These are phyloP conservation scores for Nicotiana sylvestris DNA, from an alignment of 257 asterid genomes.

Conservation along the genomic window DNA sequence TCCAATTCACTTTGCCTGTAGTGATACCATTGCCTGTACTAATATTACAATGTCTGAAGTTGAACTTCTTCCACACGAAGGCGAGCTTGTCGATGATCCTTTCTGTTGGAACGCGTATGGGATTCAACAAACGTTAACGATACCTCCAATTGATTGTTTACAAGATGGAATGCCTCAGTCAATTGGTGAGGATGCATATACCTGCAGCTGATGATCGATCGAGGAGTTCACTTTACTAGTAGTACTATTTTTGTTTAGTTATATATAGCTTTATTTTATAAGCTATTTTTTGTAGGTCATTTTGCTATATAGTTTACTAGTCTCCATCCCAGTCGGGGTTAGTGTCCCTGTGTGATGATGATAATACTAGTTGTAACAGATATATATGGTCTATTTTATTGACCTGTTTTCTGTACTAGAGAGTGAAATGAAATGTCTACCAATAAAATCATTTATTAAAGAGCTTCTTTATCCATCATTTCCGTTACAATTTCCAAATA, in stretches of 20 bases:
- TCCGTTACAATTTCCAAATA: not conserved
- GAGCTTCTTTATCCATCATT: not conserved
- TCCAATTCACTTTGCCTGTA: constrained; percentile 94
- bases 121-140: constrained; percentile 71
- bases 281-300: not conserved
- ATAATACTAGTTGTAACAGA: not conserved
- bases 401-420: not conserved
- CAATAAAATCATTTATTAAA: not conserved
- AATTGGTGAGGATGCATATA: constrained; percentile 35
- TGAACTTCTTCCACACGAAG: constrained; percentile 75
- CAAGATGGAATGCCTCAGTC: constrained; percentile 70
- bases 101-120: constrained; percentile 98
- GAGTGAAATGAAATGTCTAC: not conserved
- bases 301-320: not conserved
- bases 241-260: no score
- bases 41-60: constrained; percentile 94
- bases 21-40: constrained; percentile 81
- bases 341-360: not conserved
- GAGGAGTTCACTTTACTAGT: not conserved
- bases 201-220: constrained; percentile 30
- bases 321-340: not conserved
- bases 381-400: constrained; percentile 3
- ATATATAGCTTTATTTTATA: not conserved
- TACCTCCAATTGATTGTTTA: constrained; percentile 86
- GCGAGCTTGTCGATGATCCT: constrained; percentile 81